Percentiles rank a stretch among this genome's conserved stretches.
Conservation (phyloP, 2,329 filamentous ascomycete genomes). For the Talaromyces islandicus region DNA sequence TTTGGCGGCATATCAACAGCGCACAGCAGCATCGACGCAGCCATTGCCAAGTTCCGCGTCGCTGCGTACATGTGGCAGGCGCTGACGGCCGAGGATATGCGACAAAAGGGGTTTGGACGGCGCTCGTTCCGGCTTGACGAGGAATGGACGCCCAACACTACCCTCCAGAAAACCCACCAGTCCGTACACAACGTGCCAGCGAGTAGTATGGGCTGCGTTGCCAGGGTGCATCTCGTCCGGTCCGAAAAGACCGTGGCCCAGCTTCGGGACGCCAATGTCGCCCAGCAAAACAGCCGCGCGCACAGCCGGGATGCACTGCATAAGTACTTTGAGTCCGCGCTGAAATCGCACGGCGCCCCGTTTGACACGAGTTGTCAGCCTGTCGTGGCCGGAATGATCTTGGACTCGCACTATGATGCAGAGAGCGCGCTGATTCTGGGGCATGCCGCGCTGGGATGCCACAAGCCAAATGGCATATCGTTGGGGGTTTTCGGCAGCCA, state of each 20-base stretch:
- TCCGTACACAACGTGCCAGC: neutral
- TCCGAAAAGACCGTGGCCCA: constrained; percentile 16
- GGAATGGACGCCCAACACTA: constrained; percentile 14
- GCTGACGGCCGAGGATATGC: constrained; percentile 17
- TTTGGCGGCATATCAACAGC: constrained; percentile 13
- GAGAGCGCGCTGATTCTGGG: constrained; percentile 15
- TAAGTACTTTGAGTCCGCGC: constrained; percentile 13
- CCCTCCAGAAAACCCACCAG: neutral
- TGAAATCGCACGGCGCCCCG: constrained; percentile 10
- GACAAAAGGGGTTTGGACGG: constrained; percentile 16
- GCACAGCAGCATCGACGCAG: constrained; percentile 14
- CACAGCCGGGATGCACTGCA: constrained; percentile 12
- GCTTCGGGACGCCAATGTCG: constrained; percentile 14
- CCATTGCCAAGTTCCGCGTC: constrained; percentile 17
- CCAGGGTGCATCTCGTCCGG: constrained; percentile 16
- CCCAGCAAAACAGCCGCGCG: constrained; percentile 15
- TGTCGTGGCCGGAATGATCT: constrained; percentile 16
- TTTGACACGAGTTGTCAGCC: constrained; percentile 13
- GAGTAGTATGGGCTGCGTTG: constrained; percentile 1
- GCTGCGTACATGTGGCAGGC: constrained; percentile 21
- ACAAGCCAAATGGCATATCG: constrained; percentile 15
- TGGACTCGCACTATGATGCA: constrained; percentile 15
- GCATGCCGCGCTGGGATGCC: constrained; percentile 17
- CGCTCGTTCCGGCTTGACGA: constrained; percentile 20
- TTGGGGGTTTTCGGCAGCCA: constrained; percentile 19